A percentile compares a stretch with the other conserved stretches of the same genome.
Conservation (phyloP, 1,284 basidiomycete genomes). For the Peniophora sp. region DNA sequence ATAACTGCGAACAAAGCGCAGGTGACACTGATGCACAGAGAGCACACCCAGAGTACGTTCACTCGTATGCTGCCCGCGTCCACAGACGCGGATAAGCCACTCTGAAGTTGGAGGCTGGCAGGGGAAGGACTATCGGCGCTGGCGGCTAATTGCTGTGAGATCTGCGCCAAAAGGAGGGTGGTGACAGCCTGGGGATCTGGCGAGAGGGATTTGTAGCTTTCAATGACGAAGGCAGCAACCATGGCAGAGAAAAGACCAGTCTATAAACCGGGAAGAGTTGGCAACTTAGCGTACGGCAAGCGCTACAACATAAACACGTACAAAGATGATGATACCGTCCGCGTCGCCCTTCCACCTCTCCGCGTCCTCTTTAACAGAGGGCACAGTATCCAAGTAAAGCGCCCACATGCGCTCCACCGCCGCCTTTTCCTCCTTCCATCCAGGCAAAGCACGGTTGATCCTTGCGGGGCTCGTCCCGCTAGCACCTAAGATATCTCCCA, state of each 20-base stretch:
- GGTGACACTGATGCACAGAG: constrained; percentile 14
- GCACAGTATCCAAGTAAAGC: too few species aligned
- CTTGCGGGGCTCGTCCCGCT: too few species aligned
- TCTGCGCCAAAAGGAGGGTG: constrained; percentile 22
- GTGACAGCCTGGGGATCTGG: constrained; percentile 23
- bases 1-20: constrained; percentile 15
- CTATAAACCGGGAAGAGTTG: background rate
- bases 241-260: constrained; percentile 37
- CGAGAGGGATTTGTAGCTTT: constrained; percentile 12
- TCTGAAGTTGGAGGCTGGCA: constrained; percentile 11
- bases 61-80: background rate
- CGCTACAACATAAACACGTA: too few species aligned
- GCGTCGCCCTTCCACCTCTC: too few species aligned
- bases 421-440: too few species aligned
- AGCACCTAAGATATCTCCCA: too few species aligned
- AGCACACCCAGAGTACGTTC: constrained; percentile 4
- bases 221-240: constrained; percentile 32
- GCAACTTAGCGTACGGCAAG: too few species aligned
- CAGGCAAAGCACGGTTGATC: too few species aligned
- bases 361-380: too few species aligned
- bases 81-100: too few species aligned
- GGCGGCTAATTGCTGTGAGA: constrained; percentile 8
- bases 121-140: background rate
- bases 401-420: too few species aligned
- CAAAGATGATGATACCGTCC: too few species aligned